Base-by-base conservation (phyloP, 352 stramenopile species). In the Globisporangium middletonii region DNA sequence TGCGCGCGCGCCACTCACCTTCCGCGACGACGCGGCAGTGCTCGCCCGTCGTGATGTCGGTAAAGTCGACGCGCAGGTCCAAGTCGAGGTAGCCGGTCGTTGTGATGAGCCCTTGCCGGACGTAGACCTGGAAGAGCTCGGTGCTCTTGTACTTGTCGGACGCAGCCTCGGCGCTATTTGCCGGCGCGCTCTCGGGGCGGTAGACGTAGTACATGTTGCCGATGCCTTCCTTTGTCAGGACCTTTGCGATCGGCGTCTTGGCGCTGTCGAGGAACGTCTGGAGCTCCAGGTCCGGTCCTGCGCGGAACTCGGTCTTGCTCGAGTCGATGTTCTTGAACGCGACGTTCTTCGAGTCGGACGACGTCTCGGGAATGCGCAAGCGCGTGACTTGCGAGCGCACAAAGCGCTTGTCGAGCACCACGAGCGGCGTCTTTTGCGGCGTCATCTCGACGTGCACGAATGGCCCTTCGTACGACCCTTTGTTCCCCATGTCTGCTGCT, bases 11-110 rank as follows among this genome's bases (percentile, higher is more conserved):
- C 55, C 46, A 60, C 35, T 60, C 46, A 7, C 55, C 55, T 18
- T 60, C 15, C 3, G 53, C 48, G 33, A 19, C 27, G 12, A 60
- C 28, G 33, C 53, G 53, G 35, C 46, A 60, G 8, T 37, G 55
- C 45, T 54, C 37, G 27, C 45, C 45, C 4, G 55, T 60, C 12
- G 55, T 50, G 23, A 45, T 16, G 19, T 60, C 55, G 15, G 35
- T 55, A 26, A 60, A 60, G 46, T 60, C 55, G 26, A 55, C 55
- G 2, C 55, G 46, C 45, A 60, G 13, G 3, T 49, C 15, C 37
- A 37, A 55, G 23, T 60, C 46, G 15, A 55, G 46, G 47, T 60
- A 60, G 3, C 23, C 26, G 3, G 13, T 43, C 35, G 30, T 45
- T 5, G 26, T 55, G 9, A 11, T 41, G 16, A 41, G 23, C 0